Percentiles rank a stretch among this genome's conserved stretches.
Conservation (phyloP, 2,329 filamentous ascomycete species). For the Apiospora arundinis region DNA sequence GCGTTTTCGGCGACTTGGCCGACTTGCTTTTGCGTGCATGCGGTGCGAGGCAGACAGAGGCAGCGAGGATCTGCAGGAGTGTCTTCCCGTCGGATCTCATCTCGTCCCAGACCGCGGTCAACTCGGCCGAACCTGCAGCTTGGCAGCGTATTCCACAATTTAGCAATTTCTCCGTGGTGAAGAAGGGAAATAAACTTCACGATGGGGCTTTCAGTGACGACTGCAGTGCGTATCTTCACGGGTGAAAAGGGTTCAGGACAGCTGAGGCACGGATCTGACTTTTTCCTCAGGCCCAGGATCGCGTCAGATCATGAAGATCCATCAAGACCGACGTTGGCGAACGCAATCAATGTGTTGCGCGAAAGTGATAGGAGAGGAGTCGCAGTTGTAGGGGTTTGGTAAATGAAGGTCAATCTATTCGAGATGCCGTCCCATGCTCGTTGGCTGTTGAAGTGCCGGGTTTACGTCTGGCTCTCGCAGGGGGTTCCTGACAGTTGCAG, state of each 20-base stretch:
- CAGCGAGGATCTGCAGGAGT: constrained; percentile 6
- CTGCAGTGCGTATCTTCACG: not conserved
- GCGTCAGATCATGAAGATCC: not conserved
- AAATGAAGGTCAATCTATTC: constrained; percentile 16
- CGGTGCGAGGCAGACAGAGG: not conserved
- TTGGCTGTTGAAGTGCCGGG: constrained; percentile 1
- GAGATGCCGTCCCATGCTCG: constrained; percentile 6
- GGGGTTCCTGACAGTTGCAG: constrained; percentile 6
- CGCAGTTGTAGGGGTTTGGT: not conserved
- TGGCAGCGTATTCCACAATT: not conserved
- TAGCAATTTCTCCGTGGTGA: not conserved
- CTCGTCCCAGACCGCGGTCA: not conserved
- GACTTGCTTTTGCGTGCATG: not conserved
- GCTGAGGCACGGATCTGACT: not conserved
- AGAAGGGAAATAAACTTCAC: not conserved
- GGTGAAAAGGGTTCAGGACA: too few relatives aligned
- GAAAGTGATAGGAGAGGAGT: not conserved
- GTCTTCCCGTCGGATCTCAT: not conserved
- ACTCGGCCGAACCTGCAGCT: not conserved
- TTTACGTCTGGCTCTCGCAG: not conserved
- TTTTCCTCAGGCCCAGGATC: not conserved
- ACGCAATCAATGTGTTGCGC: not conserved
- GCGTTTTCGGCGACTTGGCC: not conserved
- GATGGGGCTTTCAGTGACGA: not conserved
- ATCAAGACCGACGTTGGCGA: not conserved